These are phyloP conservation scores for Gentiana macrophylla DNA, from an alignment of 257 asterid species.

Conservation along the genomic window DNA sequence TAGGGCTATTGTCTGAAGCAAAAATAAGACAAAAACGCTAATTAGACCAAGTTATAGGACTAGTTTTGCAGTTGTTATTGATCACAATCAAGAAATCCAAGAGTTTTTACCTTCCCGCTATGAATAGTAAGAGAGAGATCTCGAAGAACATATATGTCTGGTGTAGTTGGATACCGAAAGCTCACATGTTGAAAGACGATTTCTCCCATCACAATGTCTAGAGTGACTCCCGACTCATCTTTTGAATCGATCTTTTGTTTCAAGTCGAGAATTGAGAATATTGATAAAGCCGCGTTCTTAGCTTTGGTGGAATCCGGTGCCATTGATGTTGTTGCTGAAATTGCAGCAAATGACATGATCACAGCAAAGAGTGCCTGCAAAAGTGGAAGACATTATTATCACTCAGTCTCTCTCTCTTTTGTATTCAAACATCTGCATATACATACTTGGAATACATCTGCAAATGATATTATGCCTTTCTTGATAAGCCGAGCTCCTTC, in stretches of 20 bases:
- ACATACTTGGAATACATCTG: constrained; percentile 45
- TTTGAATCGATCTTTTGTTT: constrained; percentile 51
- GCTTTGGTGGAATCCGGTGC: constrained; percentile 83
- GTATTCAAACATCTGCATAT: too few relatives aligned
- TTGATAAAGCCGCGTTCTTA: constrained; percentile 69
- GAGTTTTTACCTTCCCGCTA: neutral
- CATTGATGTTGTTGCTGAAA: constrained; percentile 63
- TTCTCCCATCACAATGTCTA: constrained; percentile 56
- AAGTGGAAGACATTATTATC: too few relatives aligned
- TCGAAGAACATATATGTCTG: neutral
- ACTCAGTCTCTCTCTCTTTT: too few relatives aligned
- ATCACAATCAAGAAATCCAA: too few relatives aligned
- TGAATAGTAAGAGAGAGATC: neutral
- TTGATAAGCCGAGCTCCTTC: constrained; percentile 56
- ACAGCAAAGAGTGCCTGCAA: constrained; percentile 82
- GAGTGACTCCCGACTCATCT: constrained; percentile 28
- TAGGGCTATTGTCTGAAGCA: constrained; percentile 37
- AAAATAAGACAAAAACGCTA: neutral
- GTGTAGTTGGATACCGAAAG: constrained; percentile 41
- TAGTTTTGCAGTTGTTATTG: too few relatives aligned
- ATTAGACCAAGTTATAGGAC: too few relatives aligned
- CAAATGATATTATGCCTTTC: constrained; percentile 38
- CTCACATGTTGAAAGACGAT: constrained; percentile 54
- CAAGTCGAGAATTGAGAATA: constrained; percentile 62
- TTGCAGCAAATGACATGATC: constrained; percentile 70